Conservation (phyloP, 2,329 filamentous ascomycete genomes). For the Clathrospora elynae region DNA sequence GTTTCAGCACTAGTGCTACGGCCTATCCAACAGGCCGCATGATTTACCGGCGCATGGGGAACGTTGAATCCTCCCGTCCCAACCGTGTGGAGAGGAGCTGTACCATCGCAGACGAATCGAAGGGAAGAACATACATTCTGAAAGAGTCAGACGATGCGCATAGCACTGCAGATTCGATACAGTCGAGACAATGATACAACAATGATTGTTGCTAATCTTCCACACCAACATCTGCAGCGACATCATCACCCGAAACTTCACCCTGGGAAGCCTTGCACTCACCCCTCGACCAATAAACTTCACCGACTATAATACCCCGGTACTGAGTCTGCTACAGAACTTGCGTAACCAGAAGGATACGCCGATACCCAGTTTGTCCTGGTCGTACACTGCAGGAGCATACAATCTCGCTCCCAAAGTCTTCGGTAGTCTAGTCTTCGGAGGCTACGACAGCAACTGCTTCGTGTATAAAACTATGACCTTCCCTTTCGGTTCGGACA, state of each 20-base stretch:
- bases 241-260: conserved; percentile 45
- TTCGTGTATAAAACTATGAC: conserved; percentile 35
- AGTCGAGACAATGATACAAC: no score
- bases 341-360: conserved; percentile 31
- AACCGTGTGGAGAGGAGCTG: neutral
- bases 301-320: conserved; percentile 41
- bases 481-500: conserved; percentile 35
- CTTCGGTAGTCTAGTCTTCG: conserved; percentile 45
- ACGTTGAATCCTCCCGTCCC: conserved; percentile 6
- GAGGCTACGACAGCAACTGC: conserved; percentile 47
- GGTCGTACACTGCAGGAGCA: conserved; percentile 51
- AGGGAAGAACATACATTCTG: neutral
- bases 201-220: no score
- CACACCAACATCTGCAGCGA: conserved; percentile 11
- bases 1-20: no score
- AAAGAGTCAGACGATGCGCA: no score
- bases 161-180: no score
- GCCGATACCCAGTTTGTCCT: conserved; percentile 46
- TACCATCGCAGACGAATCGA: neutral
- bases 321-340: conserved; percentile 38
- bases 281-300: conserved; percentile 48
- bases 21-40: no score
- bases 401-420: conserved; percentile 34
- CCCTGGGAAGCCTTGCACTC: conserved; percentile 48
- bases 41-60: conserved; percentile 2